These are phyloP conservation scores for Trypanosoma conorhini DNA, from an alignment of 208 protist genomes.

Conservation along the genomic window DNA sequence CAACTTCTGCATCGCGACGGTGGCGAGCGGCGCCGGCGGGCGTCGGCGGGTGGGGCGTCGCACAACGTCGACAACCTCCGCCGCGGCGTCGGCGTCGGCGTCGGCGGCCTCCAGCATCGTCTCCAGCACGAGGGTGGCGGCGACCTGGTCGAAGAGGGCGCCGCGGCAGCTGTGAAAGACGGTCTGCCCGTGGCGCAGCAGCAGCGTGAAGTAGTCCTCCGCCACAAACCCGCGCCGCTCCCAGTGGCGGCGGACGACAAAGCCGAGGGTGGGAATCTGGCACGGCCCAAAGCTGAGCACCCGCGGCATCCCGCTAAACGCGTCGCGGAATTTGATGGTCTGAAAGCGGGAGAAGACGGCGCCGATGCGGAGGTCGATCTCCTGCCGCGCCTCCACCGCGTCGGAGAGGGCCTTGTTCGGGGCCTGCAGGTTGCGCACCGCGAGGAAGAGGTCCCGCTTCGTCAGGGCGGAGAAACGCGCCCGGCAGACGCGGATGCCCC, in stretches of 20 bases:
- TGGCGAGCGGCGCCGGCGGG: slow-evolving; percentile 96
- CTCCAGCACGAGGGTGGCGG: slow-evolving; percentile 68
- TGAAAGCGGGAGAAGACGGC: slow-evolving; percentile 96
- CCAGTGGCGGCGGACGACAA: slow-evolving; percentile 90
- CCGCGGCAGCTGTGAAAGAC: slow-evolving; percentile 67
- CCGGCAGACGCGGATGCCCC: slow-evolving; percentile 58
- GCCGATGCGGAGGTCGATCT: slow-evolving; percentile 96
- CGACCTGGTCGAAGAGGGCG: slow-evolving; percentile 70
- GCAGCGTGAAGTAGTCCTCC: slow-evolving; percentile 74
- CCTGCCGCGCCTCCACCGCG: slow-evolving; percentile 95
- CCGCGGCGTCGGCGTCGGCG: slow-evolving; percentile 34
- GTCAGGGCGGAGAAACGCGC: slow-evolving; percentile 94
- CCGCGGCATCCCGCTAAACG: slow-evolving; percentile 64
- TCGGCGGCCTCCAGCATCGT: slow-evolving; percentile 61
- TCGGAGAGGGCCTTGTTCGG: slow-evolving; percentile 90
- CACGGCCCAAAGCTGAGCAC: slow-evolving; percentile 95
- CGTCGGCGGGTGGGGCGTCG: slow-evolving; percentile 69
- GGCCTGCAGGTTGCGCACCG: slow-evolving; percentile 75
- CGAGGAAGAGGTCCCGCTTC: slow-evolving; percentile 72
- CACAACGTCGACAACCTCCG: slow-evolving; percentile 64
- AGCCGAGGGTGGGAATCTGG: slow-evolving; percentile 96
- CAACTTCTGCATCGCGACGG: slow-evolving; percentile 98
- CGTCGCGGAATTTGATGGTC: slow-evolving; percentile 76
- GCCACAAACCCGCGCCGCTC: slow-evolving; percentile 83
- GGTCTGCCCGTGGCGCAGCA: slow-evolving; percentile 55